These are phyloP conservation scores for Aspergillus melleus DNA, from an alignment of 2,329 filamentous ascomycete species.

Conservation along the genomic window DNA sequence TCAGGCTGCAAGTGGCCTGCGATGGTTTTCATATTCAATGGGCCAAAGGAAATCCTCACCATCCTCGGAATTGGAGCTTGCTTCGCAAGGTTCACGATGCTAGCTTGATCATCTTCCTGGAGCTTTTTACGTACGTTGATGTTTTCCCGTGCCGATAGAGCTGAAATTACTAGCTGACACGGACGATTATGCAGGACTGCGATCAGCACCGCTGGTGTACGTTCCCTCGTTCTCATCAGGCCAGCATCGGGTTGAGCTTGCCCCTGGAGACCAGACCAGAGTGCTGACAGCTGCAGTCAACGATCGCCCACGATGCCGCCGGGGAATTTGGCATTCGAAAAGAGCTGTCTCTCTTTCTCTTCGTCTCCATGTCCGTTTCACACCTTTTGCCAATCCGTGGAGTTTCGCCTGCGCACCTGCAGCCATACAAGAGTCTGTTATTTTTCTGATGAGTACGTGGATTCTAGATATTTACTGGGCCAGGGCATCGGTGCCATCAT, in stretches of 20 bases:
- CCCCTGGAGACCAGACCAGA: background rate
- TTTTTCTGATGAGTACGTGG: background rate
- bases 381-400: background rate
- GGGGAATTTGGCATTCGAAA: constrained; percentile 26
- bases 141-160: background rate
- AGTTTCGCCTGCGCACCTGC: background rate
- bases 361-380: constrained; percentile 22
- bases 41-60: constrained; percentile 28
- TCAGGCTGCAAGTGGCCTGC: constrained; percentile 29
- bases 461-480: constrained; percentile 35
- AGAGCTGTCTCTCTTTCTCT: constrained; percentile 32
- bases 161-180: constrained; percentile 11
- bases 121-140: constrained; percentile 35
- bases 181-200: constrained; percentile 27
- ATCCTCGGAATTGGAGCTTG: constrained; percentile 34
- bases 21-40: constrained; percentile 34
- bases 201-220: constrained; percentile 36
- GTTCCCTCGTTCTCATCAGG: constrained; percentile 9
- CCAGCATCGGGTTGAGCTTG: background rate
- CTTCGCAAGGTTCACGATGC: constrained; percentile 31
- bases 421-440: background rate
- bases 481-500: constrained; percentile 36
- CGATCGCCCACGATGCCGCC: constrained; percentile 27
- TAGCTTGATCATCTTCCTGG: constrained; percentile 28
- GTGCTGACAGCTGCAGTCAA: constrained; percentile 24